Percentiles rank a stretch among this genome's conserved stretches.
Evolutionary conservation across 2,329 filamentous ascomycete genomes (phyloP).

Genomic region (Cadophora luteo-olivacea): DNA sequence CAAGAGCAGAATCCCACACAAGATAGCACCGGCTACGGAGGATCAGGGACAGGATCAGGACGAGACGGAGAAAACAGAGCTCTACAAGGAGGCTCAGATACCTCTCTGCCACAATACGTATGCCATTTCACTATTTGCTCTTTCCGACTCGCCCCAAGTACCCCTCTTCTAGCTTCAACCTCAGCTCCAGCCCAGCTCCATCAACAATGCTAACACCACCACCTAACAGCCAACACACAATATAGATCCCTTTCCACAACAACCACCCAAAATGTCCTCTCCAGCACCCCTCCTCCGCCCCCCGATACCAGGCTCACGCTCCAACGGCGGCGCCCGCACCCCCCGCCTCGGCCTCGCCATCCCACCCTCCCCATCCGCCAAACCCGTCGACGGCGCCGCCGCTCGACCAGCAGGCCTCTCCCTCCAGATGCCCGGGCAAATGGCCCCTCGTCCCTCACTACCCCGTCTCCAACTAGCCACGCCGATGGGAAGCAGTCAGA

Average conservation of each 20-base stretch:
- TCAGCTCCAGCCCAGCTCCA: slow-evolving; percentile 12
- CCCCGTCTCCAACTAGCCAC: slow-evolving; percentile 87
- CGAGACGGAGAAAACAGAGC: slow-evolving; percentile 24
- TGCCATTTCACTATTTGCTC: not conserved
- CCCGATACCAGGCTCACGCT: slow-evolving; percentile 45
- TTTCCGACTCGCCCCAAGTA: not conserved
- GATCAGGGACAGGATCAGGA: slow-evolving; percentile 20
- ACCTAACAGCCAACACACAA: slow-evolving; percentile 32
- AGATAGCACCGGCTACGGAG: slow-evolving; percentile 36
- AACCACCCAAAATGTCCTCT: slow-evolving; percentile 44
- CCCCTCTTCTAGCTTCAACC: slow-evolving; percentile 8
- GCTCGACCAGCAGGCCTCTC: slow-evolving; percentile 35
- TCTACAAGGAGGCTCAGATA: slow-evolving; percentile 23
- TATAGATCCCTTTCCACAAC: slow-evolving; percentile 26
- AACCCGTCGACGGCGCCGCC: slow-evolving; percentile 62
- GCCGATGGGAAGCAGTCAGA: slow-evolving; percentile 80
- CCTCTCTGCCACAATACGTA: slow-evolving; percentile 11
- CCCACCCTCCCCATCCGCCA: slow-evolving; percentile 82
- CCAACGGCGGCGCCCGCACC: slow-evolving; percentile 40
- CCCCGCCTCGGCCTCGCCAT: slow-evolving; percentile 80
- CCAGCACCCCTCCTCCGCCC: slow-evolving; percentile 46
- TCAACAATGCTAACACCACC: slow-evolving; percentile 33
- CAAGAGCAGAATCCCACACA: slow-evolving; percentile 36
- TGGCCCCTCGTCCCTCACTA: slow-evolving; percentile 58
- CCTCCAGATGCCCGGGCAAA: slow-evolving; percentile 43